Base-by-base conservation (phyloP, 129 eudicot genomes). In the Logfia minima region DNA sequence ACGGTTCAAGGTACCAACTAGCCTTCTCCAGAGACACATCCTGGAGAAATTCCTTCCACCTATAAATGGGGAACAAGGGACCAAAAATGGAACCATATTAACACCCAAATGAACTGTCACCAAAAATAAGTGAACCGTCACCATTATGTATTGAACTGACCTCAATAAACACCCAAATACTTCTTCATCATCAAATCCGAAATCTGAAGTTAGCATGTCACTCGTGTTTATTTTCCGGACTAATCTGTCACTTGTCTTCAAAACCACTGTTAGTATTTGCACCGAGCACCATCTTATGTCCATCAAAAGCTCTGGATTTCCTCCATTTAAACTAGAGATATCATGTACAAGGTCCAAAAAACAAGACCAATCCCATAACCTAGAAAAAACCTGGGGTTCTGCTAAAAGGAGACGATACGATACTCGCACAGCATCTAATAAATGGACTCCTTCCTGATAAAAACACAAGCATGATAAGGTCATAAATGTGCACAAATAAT, bases 331-430 rank as follows among this genome's bases (percentile, higher is more conserved):
- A 75, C 80, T 71, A 23, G 77, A 51, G 39, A 75, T 52, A 61
- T 76, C 90, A 34, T 79, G 84, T 68, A 83, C 41, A 75, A 89
- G 79, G 88, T 84, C 85, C 83, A 86, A 39, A 80, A 82, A 81
- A 81, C 86, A 85, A 45, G 96, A 91, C 99, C 99, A 94, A 19
- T 94, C 87, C 99, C 99, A 94, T 52, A 82, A 75, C 68, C 85
- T 84, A n/a, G 86, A 58, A 73, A 91, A 86, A 76, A 76, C 71
- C 71, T 83, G 94, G 13, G 92, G 80, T 68, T 88, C 88, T 72
- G 87, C 79, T 72, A 87, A 63, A 52, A 94, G 96, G 59, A 91
- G 83, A 53, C 96, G 96, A 55, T 89, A 88, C 56, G 97, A 86
- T 66, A 75, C 86, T 74, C 92, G 79, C 71, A 85, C 84, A 77